These are phyloP conservation scores for Thinopyrum elongatum DNA, from an alignment of 176 grass and related monocot species.

Conservation along the genomic window DNA sequence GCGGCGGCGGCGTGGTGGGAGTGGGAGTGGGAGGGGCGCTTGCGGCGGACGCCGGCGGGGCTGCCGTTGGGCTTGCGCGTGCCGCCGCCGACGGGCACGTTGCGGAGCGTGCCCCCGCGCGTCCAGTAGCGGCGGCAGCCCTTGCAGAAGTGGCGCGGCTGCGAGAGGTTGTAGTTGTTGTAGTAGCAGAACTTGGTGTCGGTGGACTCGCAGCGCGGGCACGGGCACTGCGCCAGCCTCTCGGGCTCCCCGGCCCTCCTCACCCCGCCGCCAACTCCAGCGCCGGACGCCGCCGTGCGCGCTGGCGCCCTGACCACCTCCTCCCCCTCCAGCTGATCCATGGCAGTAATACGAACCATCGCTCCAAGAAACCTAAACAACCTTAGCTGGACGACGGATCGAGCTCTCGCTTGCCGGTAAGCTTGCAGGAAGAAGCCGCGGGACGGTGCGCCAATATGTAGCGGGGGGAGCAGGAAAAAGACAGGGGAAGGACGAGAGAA, in stretches of 20 bases:
- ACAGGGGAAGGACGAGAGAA: neutral
- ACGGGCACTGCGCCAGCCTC: constrained; percentile 24
- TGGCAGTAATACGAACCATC: neutral
- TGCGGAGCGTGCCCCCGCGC: constrained; percentile 88
- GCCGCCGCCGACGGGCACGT: constrained; percentile 94
- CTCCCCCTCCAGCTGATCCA: neutral
- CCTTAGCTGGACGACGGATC: neutral
- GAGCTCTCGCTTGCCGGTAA: no score
- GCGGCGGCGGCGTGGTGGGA: neutral
- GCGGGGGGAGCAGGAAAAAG: neutral
- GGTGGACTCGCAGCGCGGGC: constrained; percentile 76
- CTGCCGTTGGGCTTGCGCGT: constrained; percentile 37
- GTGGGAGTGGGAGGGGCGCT: constrained; percentile 14
- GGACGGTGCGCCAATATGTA: constrained; percentile 31
- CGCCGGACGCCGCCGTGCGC: neutral
- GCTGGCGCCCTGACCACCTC: neutral
- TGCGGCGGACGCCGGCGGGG: neutral
- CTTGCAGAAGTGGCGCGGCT: constrained; percentile 99
- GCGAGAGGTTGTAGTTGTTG: constrained; percentile 94
- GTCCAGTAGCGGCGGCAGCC: constrained; percentile 99
- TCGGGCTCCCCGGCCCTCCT: constrained; percentile 27
- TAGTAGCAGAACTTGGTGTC: constrained; percentile 99
- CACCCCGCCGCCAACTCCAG: neutral
- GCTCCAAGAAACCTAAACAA: neutral
- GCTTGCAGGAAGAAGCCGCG: neutral